phyloP scores from a whole-genome alignment of 2,329 filamentous ascomycete genomes.

The Tolypocladium paradoxum region DNA sequence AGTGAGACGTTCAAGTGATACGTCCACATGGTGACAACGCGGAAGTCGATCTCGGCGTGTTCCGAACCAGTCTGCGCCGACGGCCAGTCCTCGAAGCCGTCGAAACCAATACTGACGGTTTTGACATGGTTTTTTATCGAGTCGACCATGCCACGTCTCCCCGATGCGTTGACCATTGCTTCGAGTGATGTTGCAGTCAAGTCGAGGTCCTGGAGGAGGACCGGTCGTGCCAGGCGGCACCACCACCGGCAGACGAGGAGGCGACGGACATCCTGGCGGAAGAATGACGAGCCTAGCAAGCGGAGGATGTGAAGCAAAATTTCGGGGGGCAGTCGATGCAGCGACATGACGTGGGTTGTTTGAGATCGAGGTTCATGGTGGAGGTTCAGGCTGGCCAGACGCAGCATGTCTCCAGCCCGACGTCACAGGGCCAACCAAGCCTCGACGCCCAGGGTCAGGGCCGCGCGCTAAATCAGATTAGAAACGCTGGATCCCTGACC shows the following conservation, averaged over 20 bases:
- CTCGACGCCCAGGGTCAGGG: too few relatives aligned
- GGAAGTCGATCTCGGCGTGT: neutral
- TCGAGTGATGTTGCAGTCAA: slow-evolving; percentile 1
- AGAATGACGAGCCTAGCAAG: slow-evolving; percentile 3
- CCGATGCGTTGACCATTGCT: neutral
- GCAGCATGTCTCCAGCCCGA: too few relatives aligned
- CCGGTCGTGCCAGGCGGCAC: slow-evolving; percentile 3
- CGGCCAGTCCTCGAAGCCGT: slow-evolving; percentile 5
- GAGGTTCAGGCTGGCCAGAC: too few relatives aligned
- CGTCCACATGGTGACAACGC: slow-evolving; percentile 1
- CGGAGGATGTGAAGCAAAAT: slow-evolving; percentile 3
- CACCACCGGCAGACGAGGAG: slow-evolving; percentile 4
- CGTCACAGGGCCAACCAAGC: too few relatives aligned
- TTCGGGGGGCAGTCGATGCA: slow-evolving; percentile 3
- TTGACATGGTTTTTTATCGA: slow-evolving; percentile 1
- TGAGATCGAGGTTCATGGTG: too few relatives aligned
- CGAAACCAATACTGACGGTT: neutral
- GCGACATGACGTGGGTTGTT: too few relatives aligned
- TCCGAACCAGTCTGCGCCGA: neutral
- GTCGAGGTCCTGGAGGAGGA: slow-evolving; percentile 3
- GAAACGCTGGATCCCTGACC: neutral
- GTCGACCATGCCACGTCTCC: neutral
- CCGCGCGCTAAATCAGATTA: neutral
- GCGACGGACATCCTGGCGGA: slow-evolving; percentile 4
- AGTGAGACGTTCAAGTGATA: slow-evolving; percentile 1